A percentile compares a stretch with the other conserved stretches of the same genome.
Evolutionary conservation across 306 rosid genomes (phyloP).

Genomic region (Corylus americana): DNA sequence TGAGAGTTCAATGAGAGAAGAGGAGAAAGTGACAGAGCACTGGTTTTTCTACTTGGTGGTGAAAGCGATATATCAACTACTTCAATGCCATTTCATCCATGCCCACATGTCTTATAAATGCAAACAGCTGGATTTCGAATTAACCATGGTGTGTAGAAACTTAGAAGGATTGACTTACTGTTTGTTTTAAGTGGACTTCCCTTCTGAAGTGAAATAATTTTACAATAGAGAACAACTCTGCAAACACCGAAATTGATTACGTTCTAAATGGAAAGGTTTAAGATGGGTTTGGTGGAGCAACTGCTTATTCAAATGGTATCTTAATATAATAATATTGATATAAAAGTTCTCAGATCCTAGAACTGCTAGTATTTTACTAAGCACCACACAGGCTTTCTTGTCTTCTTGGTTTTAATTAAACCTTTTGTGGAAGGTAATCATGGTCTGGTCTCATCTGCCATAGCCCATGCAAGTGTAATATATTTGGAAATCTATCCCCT

Average conservation of each 20-base stretch:
- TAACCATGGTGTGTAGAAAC: neutral
- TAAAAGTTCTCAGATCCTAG: neutral
- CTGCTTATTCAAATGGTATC: neutral
- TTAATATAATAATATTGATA: neutral
- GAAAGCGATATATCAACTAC: constrained; percentile 39
- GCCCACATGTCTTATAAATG: constrained; percentile 34
- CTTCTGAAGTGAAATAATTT: neutral
- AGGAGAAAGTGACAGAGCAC: constrained; percentile 19
- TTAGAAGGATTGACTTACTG: neutral
- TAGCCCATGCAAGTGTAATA: neutral
- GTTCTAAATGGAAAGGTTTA: neutral
- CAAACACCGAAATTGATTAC: neutral
- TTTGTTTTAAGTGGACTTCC: neutral
- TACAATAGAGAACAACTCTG: neutral
- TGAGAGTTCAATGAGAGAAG: constrained; percentile 10
- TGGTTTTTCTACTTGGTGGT: constrained; percentile 9
- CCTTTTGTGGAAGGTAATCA: neutral
- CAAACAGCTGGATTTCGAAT: constrained; percentile 24
- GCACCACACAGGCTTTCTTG: neutral
- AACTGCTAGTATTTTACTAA: neutral
- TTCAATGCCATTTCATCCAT: constrained; percentile 23
- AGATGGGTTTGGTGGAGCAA: neutral
- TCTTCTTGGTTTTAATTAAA: neutral
- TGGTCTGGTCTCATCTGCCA: neutral
- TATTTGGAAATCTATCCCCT: neutral